Evolutionary conservation across 1,284 basidiomycete genomes (phyloP).

Genomic region (Rhodofomes roseus): DNA sequence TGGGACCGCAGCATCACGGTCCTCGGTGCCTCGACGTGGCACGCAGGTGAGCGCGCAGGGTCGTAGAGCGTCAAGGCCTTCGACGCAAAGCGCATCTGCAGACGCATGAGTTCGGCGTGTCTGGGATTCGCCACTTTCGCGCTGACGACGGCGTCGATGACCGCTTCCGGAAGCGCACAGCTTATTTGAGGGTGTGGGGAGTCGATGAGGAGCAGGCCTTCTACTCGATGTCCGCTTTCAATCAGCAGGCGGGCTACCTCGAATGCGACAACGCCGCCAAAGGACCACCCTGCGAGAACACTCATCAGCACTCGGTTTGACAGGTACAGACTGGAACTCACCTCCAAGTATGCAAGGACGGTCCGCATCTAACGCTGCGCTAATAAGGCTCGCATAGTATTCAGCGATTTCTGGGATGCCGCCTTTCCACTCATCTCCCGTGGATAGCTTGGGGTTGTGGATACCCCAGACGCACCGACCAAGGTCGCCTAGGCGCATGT

Average conservation of each 20-base stretch:
- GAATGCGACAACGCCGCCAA: slow-evolving; percentile 69
- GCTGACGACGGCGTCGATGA: slow-evolving; percentile 37
- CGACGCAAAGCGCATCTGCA: slow-evolving; percentile 21
- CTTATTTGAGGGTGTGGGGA: slow-evolving; percentile 52
- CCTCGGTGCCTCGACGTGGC: not conserved
- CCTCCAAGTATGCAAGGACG: slow-evolving; percentile 55
- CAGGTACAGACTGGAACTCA: slow-evolving; percentile 24
- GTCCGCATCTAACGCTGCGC: slow-evolving; percentile 20
- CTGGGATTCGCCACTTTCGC: not conserved
- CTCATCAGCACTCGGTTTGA: not conserved
- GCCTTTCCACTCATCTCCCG: slow-evolving; percentile 40
- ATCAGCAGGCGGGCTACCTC: slow-evolving; percentile 56
- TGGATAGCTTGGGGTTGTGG: slow-evolving; percentile 49
- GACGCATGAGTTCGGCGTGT: slow-evolving; percentile 9
- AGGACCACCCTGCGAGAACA: slow-evolving; percentile 62
- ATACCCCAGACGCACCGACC: slow-evolving; percentile 57
- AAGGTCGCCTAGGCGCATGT: slow-evolving; percentile 44
- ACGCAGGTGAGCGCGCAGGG: slow-evolving; percentile 7
- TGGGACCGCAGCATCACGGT: slow-evolving; percentile 21
- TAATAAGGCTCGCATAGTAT: slow-evolving; percentile 43
- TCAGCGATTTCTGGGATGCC: slow-evolving; percentile 49
- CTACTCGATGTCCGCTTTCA: slow-evolving; percentile 37
- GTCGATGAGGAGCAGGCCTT: slow-evolving; percentile 64
- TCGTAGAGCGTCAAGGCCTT: slow-evolving; percentile 19
- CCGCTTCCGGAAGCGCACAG: slow-evolving; percentile 42